Conservation (phyloP, 345 rosid genomes). For the Sapria himalayana region DNA sequence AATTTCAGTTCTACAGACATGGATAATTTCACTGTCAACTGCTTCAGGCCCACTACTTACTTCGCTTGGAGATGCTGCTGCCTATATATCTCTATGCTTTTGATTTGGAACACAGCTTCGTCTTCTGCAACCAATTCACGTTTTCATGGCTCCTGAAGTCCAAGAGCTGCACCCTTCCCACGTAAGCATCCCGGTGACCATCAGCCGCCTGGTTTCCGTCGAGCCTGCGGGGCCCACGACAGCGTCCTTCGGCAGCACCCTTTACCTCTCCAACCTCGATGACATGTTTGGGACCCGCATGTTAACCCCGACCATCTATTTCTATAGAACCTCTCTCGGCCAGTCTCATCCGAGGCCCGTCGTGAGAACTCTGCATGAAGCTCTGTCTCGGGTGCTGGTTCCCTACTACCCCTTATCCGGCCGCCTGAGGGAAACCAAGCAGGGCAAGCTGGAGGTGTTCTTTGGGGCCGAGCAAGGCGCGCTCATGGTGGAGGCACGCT, state of each 20-base stretch:
- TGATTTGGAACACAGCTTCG: constrained; percentile 5
- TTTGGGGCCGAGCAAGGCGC: constrained; percentile 58
- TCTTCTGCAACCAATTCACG: constrained; percentile 9
- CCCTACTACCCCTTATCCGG: constrained; percentile 81
- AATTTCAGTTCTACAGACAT: constrained; percentile 4
- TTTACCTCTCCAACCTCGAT: constrained; percentile 80
- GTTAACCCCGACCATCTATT: constrained; percentile 73
- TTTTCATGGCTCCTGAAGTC: constrained; percentile 36
- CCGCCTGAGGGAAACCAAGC: constrained; percentile 35
- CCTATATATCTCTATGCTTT: constrained; percentile 6
- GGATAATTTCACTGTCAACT: constrained; percentile 13
- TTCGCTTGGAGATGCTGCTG: constrained; percentile 3
- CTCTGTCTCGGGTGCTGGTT: constrained; percentile 41
- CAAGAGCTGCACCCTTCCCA: constrained; percentile 40
- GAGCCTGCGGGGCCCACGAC: constrained; percentile 41
- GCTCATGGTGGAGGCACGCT: constrained; percentile 46
- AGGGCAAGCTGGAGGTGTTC: constrained; percentile 60
- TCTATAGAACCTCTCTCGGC: constrained; percentile 17
- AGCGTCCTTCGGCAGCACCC: constrained; percentile 19
- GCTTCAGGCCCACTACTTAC: constrained; percentile 15
- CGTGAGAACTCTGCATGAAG: constrained; percentile 21
- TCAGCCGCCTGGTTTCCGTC: constrained; percentile 15
- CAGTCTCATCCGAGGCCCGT: constrained; percentile 10
- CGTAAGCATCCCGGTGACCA: constrained; percentile 26
- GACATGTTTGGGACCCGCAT: constrained; percentile 62